A percentile compares a stretch with the other conserved stretches of the same genome.
phyloP scores from a whole-genome alignment of 352 stramenopile species.

The Pythium inflatum region DNA sequence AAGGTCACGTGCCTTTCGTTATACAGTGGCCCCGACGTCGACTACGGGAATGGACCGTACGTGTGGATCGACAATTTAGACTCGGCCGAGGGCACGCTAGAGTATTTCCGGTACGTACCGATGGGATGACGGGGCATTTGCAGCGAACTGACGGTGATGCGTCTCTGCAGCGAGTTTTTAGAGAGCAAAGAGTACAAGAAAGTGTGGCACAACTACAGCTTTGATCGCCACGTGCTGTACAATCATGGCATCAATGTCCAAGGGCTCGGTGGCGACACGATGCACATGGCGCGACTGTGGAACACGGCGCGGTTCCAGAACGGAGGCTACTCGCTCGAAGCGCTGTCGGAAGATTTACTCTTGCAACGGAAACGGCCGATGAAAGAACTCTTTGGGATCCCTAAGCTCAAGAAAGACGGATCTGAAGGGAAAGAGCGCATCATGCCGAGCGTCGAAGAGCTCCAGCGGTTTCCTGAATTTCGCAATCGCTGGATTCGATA shows the following conservation, averaged over 20 bases:
- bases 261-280: conserved; percentile 96
- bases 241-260: conserved; percentile 96
- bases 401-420: conserved; percentile 96
- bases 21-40: conserved; percentile 95
- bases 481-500: conserved; percentile 96
- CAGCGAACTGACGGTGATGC: neutral
- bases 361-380: conserved; percentile 94
- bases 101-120: conserved; percentile 60
- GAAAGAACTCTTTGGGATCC: conserved; percentile 97
- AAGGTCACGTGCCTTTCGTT: conserved; percentile 98
- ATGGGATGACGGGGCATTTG: too few relatives aligned
- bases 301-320: conserved; percentile 84
- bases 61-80: conserved; percentile 94
- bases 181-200: conserved; percentile 91
- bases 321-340: conserved; percentile 95
- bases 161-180: conserved; percentile 91
- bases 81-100: conserved; percentile 83
- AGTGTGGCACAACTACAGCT: conserved; percentile 99
- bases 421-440: conserved; percentile 85
- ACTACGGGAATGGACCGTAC: conserved; percentile 95
- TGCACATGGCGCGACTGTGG: conserved; percentile 98
- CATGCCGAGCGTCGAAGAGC: conserved; percentile 77
- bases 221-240: conserved; percentile 98
- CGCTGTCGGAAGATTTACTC: conserved; percentile 88
- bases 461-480: conserved; percentile 88